These are phyloP conservation scores for Ettlia oleoabundans DNA, from an alignment of 139 green algal genomes.

Conservation along the genomic window DNA sequence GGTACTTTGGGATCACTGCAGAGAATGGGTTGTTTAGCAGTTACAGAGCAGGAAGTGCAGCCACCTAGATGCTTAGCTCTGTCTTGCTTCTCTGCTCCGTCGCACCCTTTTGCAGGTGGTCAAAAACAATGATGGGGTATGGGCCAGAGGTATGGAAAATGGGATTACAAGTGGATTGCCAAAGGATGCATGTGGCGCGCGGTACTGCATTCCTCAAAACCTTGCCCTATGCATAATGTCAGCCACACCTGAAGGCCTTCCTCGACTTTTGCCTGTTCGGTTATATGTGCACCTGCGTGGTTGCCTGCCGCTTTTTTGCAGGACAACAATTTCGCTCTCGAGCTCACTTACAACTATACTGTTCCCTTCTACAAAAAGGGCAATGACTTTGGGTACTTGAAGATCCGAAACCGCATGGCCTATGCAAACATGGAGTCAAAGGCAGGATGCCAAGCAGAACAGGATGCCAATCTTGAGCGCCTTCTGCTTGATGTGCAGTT, in stretches of 20 bases:
- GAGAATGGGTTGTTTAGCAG: no score
- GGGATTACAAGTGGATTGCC: no score
- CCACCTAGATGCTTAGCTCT: no score
- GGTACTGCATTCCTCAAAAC: no score
- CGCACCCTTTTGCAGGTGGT: background rate
- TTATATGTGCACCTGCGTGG: no score
- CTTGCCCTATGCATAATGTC: no score
- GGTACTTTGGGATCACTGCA: no score
- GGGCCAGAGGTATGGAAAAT: background rate
- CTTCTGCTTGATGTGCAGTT: background rate
- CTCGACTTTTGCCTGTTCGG: no score
- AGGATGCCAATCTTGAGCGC: background rate
- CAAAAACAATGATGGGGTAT: slow-evolving; percentile 46
- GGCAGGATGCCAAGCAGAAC: background rate
- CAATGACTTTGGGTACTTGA: slow-evolving; percentile 58
- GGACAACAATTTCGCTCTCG: slow-evolving; percentile 55
- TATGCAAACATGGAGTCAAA: slow-evolving; percentile 23
- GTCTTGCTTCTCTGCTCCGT: no score
- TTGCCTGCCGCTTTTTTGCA: slow-evolving; percentile 21
- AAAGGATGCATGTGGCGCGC: no score
- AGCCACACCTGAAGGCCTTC: no score
- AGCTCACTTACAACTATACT: slow-evolving; percentile 59
- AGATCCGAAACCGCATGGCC: slow-evolving; percentile 39
- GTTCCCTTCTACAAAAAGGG: slow-evolving; percentile 54
- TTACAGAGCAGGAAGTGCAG: no score